These are phyloP conservation scores for Triadica sebifera DNA, from an alignment of 345 rosid genomes.

Conservation along the genomic window DNA sequence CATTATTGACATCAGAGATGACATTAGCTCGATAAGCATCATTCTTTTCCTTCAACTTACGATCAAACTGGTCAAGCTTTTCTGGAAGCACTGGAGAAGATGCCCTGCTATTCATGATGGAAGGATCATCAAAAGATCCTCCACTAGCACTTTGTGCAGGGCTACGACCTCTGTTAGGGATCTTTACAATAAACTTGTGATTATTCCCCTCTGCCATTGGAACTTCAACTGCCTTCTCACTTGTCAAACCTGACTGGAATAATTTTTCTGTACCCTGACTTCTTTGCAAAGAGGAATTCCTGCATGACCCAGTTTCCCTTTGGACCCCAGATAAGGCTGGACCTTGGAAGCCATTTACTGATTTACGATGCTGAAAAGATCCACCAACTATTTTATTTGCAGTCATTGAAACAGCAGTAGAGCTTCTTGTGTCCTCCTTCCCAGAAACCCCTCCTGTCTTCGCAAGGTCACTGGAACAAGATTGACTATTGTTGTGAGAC, in stretches of 20 bases:
- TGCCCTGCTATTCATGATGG: constrained; percentile 49
- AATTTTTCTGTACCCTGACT: constrained; percentile 54
- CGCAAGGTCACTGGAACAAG: constrained; percentile 64
- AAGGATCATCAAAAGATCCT: constrained; percentile 62
- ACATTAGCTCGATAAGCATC: constrained; percentile 39
- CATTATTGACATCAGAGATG: constrained; percentile 43
- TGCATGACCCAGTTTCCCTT: constrained; percentile 51
- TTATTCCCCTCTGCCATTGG: constrained; percentile 53
- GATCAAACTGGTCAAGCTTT: constrained; percentile 47
- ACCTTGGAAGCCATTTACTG: constrained; percentile 52
- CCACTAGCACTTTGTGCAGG: constrained; percentile 68
- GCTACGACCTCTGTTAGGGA: constrained; percentile 69
- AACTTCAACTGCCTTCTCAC: constrained; percentile 54
- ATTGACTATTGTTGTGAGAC: constrained; percentile 75
- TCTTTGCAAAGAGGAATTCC: constrained; percentile 48
- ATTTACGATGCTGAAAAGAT: constrained; percentile 53
- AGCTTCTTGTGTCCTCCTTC: constrained; percentile 68
- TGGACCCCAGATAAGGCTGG: constrained; percentile 37
- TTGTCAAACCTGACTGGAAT: constrained; percentile 41
- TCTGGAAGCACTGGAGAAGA: constrained; percentile 56
- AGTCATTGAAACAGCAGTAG: constrained; percentile 47
- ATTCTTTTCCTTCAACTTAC: constrained; percentile 28
- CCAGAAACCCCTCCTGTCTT: constrained; percentile 49
- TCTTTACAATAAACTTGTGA: constrained; percentile 69
- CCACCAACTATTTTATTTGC: constrained; percentile 44